A percentile compares a stretch with the other conserved stretches of the same genome.
Evolutionary conservation across 305 asterid species (phyloP).

Genomic region (Caryopteris hybrid): DNA sequence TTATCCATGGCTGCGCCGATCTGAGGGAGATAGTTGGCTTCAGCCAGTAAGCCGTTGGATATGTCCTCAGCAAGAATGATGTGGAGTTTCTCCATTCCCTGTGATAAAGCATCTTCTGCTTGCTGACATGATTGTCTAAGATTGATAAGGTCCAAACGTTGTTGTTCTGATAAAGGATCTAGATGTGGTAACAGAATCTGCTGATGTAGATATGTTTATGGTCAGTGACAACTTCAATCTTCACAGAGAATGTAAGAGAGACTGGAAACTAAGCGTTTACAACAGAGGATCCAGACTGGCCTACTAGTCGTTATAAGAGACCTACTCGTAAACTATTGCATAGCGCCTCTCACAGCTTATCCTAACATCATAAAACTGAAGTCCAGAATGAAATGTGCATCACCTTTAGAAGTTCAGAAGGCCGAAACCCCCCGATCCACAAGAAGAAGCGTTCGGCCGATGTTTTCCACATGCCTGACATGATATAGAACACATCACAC

Average conservation of each 20-base stretch:
- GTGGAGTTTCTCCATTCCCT: conserved; percentile 79
- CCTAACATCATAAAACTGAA: not conserved
- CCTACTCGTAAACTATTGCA: no score
- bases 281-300: no score
- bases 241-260: no score
- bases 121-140: conserved; percentile 79
- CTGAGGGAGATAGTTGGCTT: conserved; percentile 58
- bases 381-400: not conserved
- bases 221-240: not conserved
- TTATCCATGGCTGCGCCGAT: conserved; percentile 61
- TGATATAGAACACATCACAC: conserved; percentile 71
- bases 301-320: no score
- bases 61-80: conserved; percentile 49
- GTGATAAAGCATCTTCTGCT: conserved; percentile 92
- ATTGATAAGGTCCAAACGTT: conserved; percentile 31
- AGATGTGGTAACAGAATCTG: conserved; percentile 68
- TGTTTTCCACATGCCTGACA: conserved; percentile 86
- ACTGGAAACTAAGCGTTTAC: no score
- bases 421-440: conserved; percentile 96
- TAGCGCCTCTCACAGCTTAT: no score
- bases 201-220: not conserved
- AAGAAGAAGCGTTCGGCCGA: conserved; percentile 82
- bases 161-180: conserved; percentile 51
- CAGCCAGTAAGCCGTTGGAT: conserved; percentile 45
- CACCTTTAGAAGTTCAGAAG: conserved; percentile 88